Base-by-base conservation (phyloP, 805 yeast genomes). In the Myxozyma geophila region DNA sequence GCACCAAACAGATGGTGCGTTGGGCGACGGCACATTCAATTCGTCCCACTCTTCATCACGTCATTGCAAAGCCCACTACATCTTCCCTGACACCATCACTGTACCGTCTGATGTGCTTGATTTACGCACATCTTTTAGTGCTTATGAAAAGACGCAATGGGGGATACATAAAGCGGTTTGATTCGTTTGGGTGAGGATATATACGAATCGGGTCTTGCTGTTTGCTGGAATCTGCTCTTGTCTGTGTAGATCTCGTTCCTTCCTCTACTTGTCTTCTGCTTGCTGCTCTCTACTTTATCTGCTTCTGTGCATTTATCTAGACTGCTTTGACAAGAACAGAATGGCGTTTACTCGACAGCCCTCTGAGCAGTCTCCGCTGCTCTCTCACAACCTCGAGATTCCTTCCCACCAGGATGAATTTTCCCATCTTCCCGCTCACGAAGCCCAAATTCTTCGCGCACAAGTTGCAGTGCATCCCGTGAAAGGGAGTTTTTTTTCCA, bases 361-460 rank as follows among this genome's bases (percentile, higher is more conserved):
- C 1, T 41, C 23, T n/a, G 57, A 53, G 48, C 7, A 36, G 21
- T 53, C 57, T 28, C 57, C 57, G 28, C 39, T 53, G 15, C 39
- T 53, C 7, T 17, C 28, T 15, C 48, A 53, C 12, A 10, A 19
- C 13, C 36, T 48, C 19, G 43, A 54, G 12, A 40, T 50, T 12
- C 50, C 49, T n/a, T 19, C 37, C 23, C 53, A 39, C 39, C 28
- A 21, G 7, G 67, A 64, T 46, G 67, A 64, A 33, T 75, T 70
- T 55, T 63, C 59, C 15, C 63, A 57, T 37, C 64, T 76, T 17
- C 70, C 76, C 3, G 66, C 69, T 7, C 67, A 71, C 1, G 80
- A 76, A 40, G 77, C 74, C 0, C 70, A 54, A 13, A 68, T 77
- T 9, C 70, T 78, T 37, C 69, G 76, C 33, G 68, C 70, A n/a